These are phyloP conservation scores for Didymellaceae sp. DNA, from an alignment of 2,329 filamentous ascomycete species.

Conservation along the genomic window DNA sequence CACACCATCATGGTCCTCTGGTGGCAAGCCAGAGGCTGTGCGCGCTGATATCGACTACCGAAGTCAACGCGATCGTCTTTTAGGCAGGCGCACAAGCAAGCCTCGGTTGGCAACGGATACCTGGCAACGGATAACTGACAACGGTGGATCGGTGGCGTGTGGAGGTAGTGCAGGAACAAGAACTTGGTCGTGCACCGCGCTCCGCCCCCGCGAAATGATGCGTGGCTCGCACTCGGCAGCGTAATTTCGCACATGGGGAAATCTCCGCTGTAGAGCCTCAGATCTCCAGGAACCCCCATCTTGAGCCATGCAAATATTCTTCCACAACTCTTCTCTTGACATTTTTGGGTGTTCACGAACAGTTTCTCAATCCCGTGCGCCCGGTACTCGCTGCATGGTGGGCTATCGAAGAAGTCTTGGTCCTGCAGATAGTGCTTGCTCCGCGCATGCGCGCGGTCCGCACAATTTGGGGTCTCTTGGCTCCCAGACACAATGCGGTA, in stretches of 20 bases:
- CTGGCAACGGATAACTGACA: not conserved
- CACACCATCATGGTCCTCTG: not conserved
- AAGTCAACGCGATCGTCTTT: constrained; percentile 9
- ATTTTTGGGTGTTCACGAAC: no score
- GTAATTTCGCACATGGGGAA: no score
- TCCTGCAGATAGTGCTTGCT: constrained; percentile 18
- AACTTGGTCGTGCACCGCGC: not conserved
- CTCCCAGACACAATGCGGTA: not conserved
- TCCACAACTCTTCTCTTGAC: no score
- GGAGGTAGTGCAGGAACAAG: not conserved
- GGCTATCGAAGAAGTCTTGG: constrained; percentile 18
- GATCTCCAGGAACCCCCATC: no score
- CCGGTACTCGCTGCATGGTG: constrained; percentile 7
- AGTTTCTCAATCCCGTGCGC: not conserved
- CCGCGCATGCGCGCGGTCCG: not conserved
- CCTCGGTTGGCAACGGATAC: constrained; percentile 13
- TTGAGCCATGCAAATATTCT: no score
- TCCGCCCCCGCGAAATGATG: constrained; percentile 3
- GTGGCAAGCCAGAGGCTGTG: constrained; percentile 3
- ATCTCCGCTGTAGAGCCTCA: not conserved
- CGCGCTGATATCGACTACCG: not conserved
- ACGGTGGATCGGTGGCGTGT: not conserved
- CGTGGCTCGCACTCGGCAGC: no score
- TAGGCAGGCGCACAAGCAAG: constrained; percentile 12
- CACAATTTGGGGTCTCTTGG: constrained; percentile 8